phyloP scores from a whole-genome alignment of 441 rosid species.

The Populus hybrid region DNA sequence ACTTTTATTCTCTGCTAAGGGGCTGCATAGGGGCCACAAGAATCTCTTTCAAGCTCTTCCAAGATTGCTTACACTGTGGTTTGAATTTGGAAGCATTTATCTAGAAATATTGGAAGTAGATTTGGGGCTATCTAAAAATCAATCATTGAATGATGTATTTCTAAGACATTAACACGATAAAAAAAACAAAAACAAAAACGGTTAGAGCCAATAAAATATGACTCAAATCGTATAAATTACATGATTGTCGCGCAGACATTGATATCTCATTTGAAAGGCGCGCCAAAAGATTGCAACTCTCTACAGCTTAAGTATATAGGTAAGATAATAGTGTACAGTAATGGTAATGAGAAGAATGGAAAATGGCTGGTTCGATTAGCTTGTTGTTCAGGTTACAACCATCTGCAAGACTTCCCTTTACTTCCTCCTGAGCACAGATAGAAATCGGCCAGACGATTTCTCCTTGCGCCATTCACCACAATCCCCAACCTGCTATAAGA shows the following conservation, averaged over 20 bases:
- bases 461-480: constrained; percentile 69
- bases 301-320: no score
- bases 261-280: no score
- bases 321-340: constrained; percentile 26
- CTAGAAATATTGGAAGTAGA: constrained; percentile 22
- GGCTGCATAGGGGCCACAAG: constrained; percentile 93
- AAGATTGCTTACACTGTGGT: constrained; percentile 95
- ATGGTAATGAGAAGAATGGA: neutral
- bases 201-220: no score
- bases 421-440: constrained; percentile 68
- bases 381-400: constrained; percentile 7
- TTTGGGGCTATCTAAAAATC: constrained; percentile 40
- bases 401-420: constrained; percentile 6
- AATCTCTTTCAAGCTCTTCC: constrained; percentile 99
- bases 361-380: constrained; percentile 8
- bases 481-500: constrained; percentile 51
- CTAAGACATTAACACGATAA: neutral
- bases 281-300: no score
- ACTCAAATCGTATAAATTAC: neutral
- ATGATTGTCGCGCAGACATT: neutral
- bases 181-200: no score
- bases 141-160: neutral
- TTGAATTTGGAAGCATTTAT: constrained; percentile 89
- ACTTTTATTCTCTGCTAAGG: constrained; percentile 87
- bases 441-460: constrained; percentile 65